phyloP scores from a whole-genome alignment of 2,329 filamentous ascomycete species.

The Stagonosporopsis tanaceti region DNA sequence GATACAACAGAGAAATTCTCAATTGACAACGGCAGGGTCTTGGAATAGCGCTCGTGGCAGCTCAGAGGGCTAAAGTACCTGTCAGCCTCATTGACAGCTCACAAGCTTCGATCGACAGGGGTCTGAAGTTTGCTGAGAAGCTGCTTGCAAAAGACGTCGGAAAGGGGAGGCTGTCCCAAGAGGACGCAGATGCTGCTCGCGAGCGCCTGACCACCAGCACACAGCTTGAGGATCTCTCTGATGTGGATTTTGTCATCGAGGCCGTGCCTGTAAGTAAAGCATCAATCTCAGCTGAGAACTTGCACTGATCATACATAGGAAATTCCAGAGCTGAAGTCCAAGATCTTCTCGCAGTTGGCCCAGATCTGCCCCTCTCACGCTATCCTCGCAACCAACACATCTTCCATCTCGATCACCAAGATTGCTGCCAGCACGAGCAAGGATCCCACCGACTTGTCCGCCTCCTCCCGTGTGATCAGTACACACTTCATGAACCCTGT shows the following conservation, averaged over 20 bases:
- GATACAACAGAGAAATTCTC: neutral
- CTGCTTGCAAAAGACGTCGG: slow-evolving; percentile 90
- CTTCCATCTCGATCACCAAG: slow-evolving; percentile 96
- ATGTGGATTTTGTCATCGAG: slow-evolving; percentile 97
- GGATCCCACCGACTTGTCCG: slow-evolving; percentile 80
- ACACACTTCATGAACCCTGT: slow-evolving; percentile 99
- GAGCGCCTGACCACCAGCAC: slow-evolving; percentile 74
- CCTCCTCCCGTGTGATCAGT: slow-evolving; percentile 86
- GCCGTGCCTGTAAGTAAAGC: slow-evolving; percentile 71
- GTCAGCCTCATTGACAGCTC: slow-evolving; percentile 87
- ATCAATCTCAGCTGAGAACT: neutral
- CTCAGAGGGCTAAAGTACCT: slow-evolving; percentile 80
- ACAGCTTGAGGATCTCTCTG: slow-evolving; percentile 76
- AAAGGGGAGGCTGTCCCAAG: slow-evolving; percentile 84
- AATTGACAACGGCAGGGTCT: slow-evolving; percentile 70
- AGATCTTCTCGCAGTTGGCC: slow-evolving; percentile 85
- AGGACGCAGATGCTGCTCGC: slow-evolving; percentile 77
- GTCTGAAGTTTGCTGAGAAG: slow-evolving; percentile 91
- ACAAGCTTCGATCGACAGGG: slow-evolving; percentile 85
- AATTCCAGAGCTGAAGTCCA: slow-evolving; percentile 84
- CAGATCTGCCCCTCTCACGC: slow-evolving; percentile 83
- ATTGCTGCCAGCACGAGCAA: slow-evolving; percentile 87
- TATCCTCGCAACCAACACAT: slow-evolving; percentile 96
- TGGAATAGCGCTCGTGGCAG: slow-evolving; percentile 93
- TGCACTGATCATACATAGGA: slow-evolving; percentile 57